Base-by-base conservation (phyloP, 2,329 filamentous ascomycete species). In the Colletotrichum sansevieriae region DNA sequence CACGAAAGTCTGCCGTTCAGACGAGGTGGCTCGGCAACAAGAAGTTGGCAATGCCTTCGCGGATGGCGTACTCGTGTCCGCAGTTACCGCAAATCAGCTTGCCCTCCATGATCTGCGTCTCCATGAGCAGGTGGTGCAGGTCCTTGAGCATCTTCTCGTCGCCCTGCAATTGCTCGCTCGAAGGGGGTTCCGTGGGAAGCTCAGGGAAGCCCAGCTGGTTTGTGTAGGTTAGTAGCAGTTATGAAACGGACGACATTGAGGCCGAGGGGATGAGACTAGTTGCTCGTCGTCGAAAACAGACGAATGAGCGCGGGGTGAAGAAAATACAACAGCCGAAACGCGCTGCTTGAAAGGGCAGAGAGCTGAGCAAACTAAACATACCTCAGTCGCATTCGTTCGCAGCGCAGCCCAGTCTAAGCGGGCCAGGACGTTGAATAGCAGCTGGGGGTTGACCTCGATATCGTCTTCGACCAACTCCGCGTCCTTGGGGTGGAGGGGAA, bases 31-130 rank as follows among this genome's bases (percentile, higher is more conserved):
- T 96, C 12, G 96, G 96, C 73, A 99, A 82, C 77, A 99, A 82
- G 76, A 99, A 99, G 80, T 98, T 98, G 68, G 94, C 94, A 79
- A 98, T 97, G 5, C 96, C 96, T 81, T 99, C 95, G 78, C 96
- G 95, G 71, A 99, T 91, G 68, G 90, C 90, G 80, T 98, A 99
- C 83, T 97, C 93, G 78, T 98, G 95, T 55, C 92, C 93, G 78
- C 96, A 99, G 80, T 92, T 92, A 55, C 89, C 94, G 79, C 96
- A 99, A 5, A 95, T 92, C 72, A 99, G 85, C 81, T 93, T 95
- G 3, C 96, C 96, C 81, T 95, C 92, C 43, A 89, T 87, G 68
- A 99, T 92, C 75, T 94, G 92, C 68, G 96, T 99, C 85, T 98
- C 93, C 73, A 98, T 85, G 43, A 98, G 83, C 63, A 98, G 79